A percentile compares a stretch with the other conserved stretches of the same genome.
These are phyloP conservation scores for Heteromeles arbutifolia DNA, from an alignment of 306 rosid genomes.

Conservation along the genomic window DNA sequence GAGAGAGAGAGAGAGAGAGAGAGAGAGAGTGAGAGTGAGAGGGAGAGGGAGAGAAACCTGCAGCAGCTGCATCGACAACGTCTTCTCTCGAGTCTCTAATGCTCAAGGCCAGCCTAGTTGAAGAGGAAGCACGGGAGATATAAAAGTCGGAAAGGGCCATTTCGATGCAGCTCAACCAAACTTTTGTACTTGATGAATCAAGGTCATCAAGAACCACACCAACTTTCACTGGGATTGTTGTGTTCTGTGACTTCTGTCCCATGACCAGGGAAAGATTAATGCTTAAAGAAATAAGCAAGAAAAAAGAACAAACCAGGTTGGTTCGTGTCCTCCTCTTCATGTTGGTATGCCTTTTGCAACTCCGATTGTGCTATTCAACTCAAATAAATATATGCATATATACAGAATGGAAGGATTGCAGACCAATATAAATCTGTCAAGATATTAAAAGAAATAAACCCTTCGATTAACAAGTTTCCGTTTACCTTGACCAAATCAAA, in stretches of 20 bases:
- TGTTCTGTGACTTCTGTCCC: constrained; percentile 1
- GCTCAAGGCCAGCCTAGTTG: constrained; percentile 13
- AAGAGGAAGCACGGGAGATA: not conserved
- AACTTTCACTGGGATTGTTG: constrained; percentile 5
- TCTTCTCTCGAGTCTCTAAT: not conserved
- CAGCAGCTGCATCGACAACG: constrained; percentile 18
- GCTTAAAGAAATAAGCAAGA: not conserved
- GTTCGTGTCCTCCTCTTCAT: not conserved
- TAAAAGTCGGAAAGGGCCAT: constrained; percentile 27
- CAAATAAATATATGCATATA: not conserved
- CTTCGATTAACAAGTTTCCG: not conserved
- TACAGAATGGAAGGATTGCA: too few species aligned
- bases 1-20: not conserved
- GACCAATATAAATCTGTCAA: too few species aligned
- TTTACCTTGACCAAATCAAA: not conserved
- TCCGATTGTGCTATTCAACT: not conserved
- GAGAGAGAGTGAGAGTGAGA: not conserved
- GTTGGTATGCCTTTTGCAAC: not conserved
- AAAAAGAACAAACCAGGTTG: not conserved
- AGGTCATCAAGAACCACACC: constrained; percentile 22
- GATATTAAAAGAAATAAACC: too few species aligned
- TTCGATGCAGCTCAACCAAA: constrained; percentile 26
- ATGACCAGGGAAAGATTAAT: not conserved
- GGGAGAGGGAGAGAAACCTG: constrained; percentile 2
- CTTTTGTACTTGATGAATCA: constrained; percentile 1